Conservation (phyloP, 2,329 filamentous ascomycete genomes). For the Sporothrix pseudoabietina region DNA sequence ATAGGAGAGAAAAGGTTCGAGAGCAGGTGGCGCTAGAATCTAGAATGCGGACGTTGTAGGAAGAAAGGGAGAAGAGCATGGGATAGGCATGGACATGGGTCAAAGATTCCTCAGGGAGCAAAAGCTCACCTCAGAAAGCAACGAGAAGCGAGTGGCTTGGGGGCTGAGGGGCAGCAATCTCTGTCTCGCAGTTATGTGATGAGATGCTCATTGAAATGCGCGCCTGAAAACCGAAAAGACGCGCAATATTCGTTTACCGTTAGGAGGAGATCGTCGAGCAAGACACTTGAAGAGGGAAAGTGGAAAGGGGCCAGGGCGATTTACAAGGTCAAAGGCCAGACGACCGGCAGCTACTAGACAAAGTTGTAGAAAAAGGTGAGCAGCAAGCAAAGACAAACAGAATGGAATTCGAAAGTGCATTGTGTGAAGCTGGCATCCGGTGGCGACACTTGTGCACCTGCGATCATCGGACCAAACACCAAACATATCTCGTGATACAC, state of each 20-base stretch:
- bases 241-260: slow-evolving; percentile 13
- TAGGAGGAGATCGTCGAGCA: not conserved
- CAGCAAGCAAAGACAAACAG: not conserved
- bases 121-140: not conserved
- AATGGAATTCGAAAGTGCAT: not conserved
- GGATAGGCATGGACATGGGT: slow-evolving; percentile 14
- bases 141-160: slow-evolving; percentile 16
- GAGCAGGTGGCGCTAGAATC: not conserved
- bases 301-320: not conserved
- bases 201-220: not conserved
- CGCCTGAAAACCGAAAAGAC: not conserved
- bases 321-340: not conserved
- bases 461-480: slow-evolving; percentile 10
- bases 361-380: not conserved
- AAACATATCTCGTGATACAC: not conserved
- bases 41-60: slow-evolving; percentile 4
- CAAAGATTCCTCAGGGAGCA: not conserved
- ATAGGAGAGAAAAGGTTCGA: not conserved
- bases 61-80: not conserved
- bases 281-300: not conserved
- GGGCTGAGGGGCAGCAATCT: not conserved
- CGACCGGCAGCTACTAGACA: not conserved
- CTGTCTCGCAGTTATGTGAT: not conserved
- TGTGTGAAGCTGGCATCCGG: not conserved
- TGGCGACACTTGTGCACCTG: not conserved